Conservation (phyloP, 257 asterid species). For the Jaltomata sinuosa region DNA sequence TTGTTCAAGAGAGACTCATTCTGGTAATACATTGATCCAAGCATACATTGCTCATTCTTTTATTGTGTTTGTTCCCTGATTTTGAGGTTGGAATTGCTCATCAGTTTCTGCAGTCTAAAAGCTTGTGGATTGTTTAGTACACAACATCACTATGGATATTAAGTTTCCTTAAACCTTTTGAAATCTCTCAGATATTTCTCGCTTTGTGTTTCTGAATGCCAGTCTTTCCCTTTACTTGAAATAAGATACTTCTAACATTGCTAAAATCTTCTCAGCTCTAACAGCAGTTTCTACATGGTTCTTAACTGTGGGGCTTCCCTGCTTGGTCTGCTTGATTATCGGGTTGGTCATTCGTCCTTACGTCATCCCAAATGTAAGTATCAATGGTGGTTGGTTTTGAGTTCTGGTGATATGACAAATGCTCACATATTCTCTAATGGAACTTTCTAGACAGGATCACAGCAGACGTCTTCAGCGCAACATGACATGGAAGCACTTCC, state of each 20-base stretch:
- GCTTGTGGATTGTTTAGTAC: not conserved
- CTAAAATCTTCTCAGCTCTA: constrained; percentile 32
- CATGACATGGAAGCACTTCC: constrained; percentile 78
- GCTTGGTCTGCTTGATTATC: constrained; percentile 49
- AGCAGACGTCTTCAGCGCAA: constrained; percentile 25
- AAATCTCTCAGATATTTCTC: not conserved
- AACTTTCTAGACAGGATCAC: constrained; percentile 79
- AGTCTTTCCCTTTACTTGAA: not conserved
- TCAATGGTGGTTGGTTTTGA: not conserved
- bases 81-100: not conserved
- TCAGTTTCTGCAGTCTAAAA: not conserved
- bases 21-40: constrained; percentile 26
- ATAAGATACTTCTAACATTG: not conserved
- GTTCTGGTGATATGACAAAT: not conserved
- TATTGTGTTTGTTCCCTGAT: not conserved
- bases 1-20: constrained; percentile 42
- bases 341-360: constrained; percentile 70
- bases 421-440: constrained; percentile 22
- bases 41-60: not conserved
- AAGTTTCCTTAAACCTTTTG: not conserved
- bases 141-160: not conserved
- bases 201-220: not conserved
- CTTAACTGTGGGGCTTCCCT: constrained; percentile 44
- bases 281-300: constrained; percentile 49
- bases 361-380: constrained; percentile 55